Base-by-base conservation (phyloP, 305 asterid genomes). In the Fraxinus sp. region DNA sequence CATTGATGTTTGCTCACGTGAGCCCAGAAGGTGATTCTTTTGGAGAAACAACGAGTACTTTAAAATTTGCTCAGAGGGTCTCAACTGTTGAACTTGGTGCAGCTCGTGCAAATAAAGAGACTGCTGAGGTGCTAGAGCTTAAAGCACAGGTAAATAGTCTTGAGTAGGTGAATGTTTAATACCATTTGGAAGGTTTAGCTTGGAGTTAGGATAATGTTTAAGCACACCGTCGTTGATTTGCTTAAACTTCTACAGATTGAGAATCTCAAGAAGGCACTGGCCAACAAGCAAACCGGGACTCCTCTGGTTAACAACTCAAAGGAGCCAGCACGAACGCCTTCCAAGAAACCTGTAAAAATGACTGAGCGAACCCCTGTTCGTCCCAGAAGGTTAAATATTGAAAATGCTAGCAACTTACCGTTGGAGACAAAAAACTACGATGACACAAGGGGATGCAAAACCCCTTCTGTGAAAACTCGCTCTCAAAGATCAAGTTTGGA, bases 21-120 rank as follows among this genome's bases (percentile, higher is more conserved):
- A 92, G 91, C 83, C 98, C 98, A 0, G 97, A 94, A 81, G 89
- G 85, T 14, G 95, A 91, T 87, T 92, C 92, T 26, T 91, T 92
- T 80, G 97, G 91, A 7, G 98, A 94, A 90, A 94, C 97, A 28
- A 77, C 93, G 81, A 92, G 97, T 83, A 94, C 99, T 30, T 81
- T 96, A 76, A 94, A 92, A 85, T 93, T 96, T 80, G 98, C 97
- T 22, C 95, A 93, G 82, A 94, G 95, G 90, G 97, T 91, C 84
- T 94, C 98, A 0, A 89, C 91, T 5, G 97, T 96, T 10, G 98
- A 93, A 83, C 96, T 96, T 46, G 98, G 98, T 36, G 94, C 97
- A 77, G 94, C 95, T 83, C 93, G 90, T 86, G 90, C 91, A 22
- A 93, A 94, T 83, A 94, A 94, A 82, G 99, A 94, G 81, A 91